Base-by-base conservation (phyloP, 176 grass and related monocot species). In the Eragrostis nindensis region DNA sequence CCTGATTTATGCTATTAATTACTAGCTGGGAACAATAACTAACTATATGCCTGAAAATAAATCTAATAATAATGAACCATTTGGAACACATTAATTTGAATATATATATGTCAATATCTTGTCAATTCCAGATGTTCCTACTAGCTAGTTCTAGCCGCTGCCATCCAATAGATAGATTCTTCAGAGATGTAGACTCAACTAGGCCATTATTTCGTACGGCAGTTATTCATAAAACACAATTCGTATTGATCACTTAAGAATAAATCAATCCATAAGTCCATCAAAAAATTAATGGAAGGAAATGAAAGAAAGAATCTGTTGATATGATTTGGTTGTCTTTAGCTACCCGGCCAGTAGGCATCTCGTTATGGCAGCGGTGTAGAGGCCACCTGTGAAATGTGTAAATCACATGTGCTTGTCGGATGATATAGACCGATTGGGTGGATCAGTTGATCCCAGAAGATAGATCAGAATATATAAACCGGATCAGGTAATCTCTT, bases 51-150 rank as follows among this genome's bases (percentile, higher is more conserved):
- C 32, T 36, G 32, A 36, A 36, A 36, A 36, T 36, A 36, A 36
- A 36, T 4, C 32, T 36, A 36, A 36, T 36, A n/a, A n/a, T n/a
- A 36, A 36, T 36, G 32, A 36, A 36, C 32, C 32, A 4, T 36
- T 36, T 36, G 32, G 32, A 4, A 36, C 32, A 36, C 32, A 36
- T 36, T 36, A 36, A 36, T 36, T n/a, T 36, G 32, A 36, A 36
- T 2, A 36, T 36, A 36, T 36, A 36, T 36, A 36, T 36, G n/a
- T n/a, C n/a, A n/a, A 63, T n/a, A 16, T 57, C n/a, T n/a, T n/a
- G 46, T 86, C 59, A 56, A 36, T 14, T 86, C 83, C 56, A 66
- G 25, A 66, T 65, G 74, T 85, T 24, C 47, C 68, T 38, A 85
- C 7, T 44, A 61, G 15, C 73, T 22, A 38, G 54, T 42, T 55